These are phyloP conservation scores for Neospermospora avenae DNA, from an alignment of 2,329 filamentous ascomycete genomes.

Conservation along the genomic window DNA sequence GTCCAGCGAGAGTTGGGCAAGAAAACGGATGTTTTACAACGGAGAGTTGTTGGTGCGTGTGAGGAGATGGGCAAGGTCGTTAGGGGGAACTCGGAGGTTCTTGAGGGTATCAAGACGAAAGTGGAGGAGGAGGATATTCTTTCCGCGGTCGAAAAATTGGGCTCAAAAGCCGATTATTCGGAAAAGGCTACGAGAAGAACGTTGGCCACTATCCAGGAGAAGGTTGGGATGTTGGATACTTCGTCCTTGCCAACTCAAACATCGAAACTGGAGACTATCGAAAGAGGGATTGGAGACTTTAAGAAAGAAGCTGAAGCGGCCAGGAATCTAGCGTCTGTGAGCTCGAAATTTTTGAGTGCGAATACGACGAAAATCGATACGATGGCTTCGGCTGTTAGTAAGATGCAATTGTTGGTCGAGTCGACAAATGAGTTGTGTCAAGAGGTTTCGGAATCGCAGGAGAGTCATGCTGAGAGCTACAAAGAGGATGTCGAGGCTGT, in stretches of 20 bases:
- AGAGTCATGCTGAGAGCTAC: slow-evolving; percentile 14
- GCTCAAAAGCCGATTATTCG: slow-evolving; percentile 18
- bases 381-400: slow-evolving; percentile 18
- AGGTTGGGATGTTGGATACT: slow-evolving; percentile 21
- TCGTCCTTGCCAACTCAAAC: slow-evolving; percentile 17
- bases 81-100: slow-evolving; percentile 15
- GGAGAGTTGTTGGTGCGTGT: slow-evolving; percentile 19
- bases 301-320: slow-evolving; percentile 22
- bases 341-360: slow-evolving; percentile 22
- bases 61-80: slow-evolving; percentile 23
- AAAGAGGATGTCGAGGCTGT: slow-evolving; percentile 18
- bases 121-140: slow-evolving; percentile 19
- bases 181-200: slow-evolving; percentile 19
- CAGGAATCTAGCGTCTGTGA: slow-evolving; percentile 21
- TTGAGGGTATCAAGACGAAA: slow-evolving; percentile 15
- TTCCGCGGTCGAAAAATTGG: slow-evolving; percentile 17
- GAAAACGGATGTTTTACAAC: slow-evolving; percentile 24
- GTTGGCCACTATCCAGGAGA: slow-evolving; percentile 19
- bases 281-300: slow-evolving; percentile 18
- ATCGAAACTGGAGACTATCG: slow-evolving; percentile 20
- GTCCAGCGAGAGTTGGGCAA: slow-evolving; percentile 24
- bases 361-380: slow-evolving; percentile 21
- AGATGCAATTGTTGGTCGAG: slow-evolving; percentile 18
- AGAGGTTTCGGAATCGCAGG: slow-evolving; percentile 17
- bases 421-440: slow-evolving; percentile 15